These are phyloP conservation scores for Curvularia sp. DNA, from an alignment of 2,329 filamentous ascomycete species.

Conservation along the genomic window DNA sequence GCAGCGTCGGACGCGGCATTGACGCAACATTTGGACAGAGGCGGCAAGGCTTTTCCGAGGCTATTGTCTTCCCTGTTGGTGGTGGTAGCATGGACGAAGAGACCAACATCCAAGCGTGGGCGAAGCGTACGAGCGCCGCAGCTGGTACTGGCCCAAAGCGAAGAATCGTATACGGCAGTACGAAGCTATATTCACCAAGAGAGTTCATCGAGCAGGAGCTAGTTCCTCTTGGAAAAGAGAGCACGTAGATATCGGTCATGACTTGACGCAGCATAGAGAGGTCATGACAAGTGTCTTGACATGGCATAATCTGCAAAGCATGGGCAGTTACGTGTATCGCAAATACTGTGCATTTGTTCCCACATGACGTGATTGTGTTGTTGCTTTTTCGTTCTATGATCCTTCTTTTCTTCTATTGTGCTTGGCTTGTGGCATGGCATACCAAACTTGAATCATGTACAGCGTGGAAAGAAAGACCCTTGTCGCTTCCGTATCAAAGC, in stretches of 20 bases:
- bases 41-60: constrained; percentile 86
- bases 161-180: constrained; percentile 93
- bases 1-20: constrained; percentile 63
- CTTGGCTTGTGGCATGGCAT: neutral
- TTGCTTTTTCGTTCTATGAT: neutral
- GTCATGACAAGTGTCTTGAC: neutral
- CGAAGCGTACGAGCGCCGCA: constrained; percentile 72
- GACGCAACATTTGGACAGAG: constrained; percentile 89
- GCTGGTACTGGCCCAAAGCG: constrained; percentile 66
- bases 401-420: neutral
- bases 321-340: neutral
- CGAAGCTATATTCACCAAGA: constrained; percentile 70
- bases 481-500: neutral
- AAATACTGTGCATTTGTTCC: neutral
- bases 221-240: constrained; percentile 63
- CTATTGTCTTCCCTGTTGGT: constrained; percentile 89
- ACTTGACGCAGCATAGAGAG: neutral
- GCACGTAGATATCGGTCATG: constrained; percentile 23
- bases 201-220: constrained; percentile 67
- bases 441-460: neutral
- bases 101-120: constrained; percentile 96
- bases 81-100: constrained; percentile 99
- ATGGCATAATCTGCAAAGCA: constrained; percentile 1
- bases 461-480: neutral
- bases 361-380: neutral